Percentiles rank a stretch among this genome's conserved stretches.
Evolutionary conservation across 116 monocot genomes (phyloP).

Genomic region (Zostera marina): DNA sequence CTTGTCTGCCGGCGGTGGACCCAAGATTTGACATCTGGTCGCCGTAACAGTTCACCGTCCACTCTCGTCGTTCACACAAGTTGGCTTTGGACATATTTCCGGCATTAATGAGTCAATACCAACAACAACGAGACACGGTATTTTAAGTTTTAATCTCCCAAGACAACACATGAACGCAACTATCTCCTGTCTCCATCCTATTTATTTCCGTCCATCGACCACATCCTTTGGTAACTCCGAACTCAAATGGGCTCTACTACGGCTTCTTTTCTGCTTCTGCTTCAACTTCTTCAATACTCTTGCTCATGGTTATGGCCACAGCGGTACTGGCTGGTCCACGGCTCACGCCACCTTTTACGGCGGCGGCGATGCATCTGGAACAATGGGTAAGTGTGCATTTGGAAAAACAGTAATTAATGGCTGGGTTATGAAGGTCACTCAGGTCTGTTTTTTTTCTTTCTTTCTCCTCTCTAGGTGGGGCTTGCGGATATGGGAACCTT

Average conservation of each 20-base stretch:
- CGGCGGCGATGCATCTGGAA: conserved; percentile 40
- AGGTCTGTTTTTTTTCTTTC: background rate
- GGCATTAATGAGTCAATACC: background rate
- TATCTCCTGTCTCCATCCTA: background rate
- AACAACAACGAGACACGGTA: background rate
- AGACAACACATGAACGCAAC: no score
- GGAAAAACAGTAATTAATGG: background rate
- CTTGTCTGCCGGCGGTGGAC: background rate
- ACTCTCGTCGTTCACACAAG: background rate
- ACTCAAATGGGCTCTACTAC: background rate
- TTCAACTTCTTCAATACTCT: background rate
- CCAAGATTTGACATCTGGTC: conserved; percentile 1
- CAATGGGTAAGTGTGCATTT: conserved; percentile 27
- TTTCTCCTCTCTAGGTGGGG: conserved; percentile 22
- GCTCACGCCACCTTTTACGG: conserved; percentile 43
- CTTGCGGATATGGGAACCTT: conserved; percentile 51
- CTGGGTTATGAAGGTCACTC: no score
- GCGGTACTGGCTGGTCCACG: conserved; percentile 13
- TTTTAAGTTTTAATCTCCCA: background rate
- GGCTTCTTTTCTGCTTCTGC: background rate
- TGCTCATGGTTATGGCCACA: conserved; percentile 1
- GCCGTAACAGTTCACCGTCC: background rate
- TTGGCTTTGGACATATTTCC: background rate
- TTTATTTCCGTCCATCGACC: conserved; percentile 2
- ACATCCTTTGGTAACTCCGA: background rate